Base-by-base conservation (phyloP, 805 yeast species). In the Cephaloascus fragrans region DNA sequence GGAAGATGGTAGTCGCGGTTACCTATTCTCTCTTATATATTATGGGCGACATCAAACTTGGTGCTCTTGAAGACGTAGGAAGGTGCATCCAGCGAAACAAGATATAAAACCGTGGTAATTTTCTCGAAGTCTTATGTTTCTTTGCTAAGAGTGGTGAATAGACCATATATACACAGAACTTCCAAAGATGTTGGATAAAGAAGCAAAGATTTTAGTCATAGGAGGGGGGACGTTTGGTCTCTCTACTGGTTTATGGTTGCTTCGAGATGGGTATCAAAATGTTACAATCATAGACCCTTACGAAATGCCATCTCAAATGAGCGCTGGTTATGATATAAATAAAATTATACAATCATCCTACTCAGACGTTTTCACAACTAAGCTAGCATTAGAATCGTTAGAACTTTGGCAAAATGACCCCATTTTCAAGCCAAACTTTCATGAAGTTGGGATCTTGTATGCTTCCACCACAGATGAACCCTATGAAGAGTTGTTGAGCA, bases 201-300 rank as follows among this genome's bases (percentile, higher is more conserved):
- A 31, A 14, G n/a, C 37, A 15, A 38, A 37, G n/a, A 44, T 59
- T 16, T 46, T 63, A 3, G 53, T 62, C 18, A 51, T 67, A n/a
- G 73, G 73, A 3, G 66, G 67, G 23, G 71, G 72, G 2, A 63
- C 68, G 0, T 66, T 63, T 47, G 73, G 73, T 4, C 53, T 68
- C 4, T 64, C 70, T 3, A 64, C 71, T 0, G 68, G 64, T 3
- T 44, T 67, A 2, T 57, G 60, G 32, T 48, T 68, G 6, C 44
- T 56, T 1, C 49, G 62, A 3, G 50, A 53, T 23, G 69, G 68
- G 2, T 50, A 53, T 36, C 48, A 45, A 33, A 44, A 59, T 26
- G 46, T 63, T 5, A 50, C 57, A 0, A 35, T 58, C 10, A 31
- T 61, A 3, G 69, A 63, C 38, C 56, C 59, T 0, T 53, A 50